Conservation (phyloP, 208 protist species). For the Lotmaria passim region DNA sequence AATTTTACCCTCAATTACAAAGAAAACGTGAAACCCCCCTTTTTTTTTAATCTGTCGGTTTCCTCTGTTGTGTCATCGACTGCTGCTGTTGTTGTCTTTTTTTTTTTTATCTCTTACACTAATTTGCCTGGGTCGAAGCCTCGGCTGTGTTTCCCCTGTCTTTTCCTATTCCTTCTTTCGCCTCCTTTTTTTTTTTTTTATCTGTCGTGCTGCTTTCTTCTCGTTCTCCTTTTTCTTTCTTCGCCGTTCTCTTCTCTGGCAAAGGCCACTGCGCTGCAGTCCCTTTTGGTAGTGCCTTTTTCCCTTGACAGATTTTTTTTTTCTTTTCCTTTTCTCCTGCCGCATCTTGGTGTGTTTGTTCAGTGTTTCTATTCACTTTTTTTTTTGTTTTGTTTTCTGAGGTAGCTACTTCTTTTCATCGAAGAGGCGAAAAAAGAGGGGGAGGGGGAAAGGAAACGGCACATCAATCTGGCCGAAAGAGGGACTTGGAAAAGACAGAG, state of each 20-base stretch:
- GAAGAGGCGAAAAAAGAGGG: neutral
- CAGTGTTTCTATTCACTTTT: neutral
- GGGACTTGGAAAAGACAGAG: too few species aligned
- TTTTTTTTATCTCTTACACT: neutral
- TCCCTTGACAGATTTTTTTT: too few species aligned
- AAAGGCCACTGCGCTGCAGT: neutral
- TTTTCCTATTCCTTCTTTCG: neutral
- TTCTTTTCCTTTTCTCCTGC: constrained; percentile 11
- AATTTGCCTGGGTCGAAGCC: neutral
- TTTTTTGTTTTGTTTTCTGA: neutral
- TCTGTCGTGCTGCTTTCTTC: neutral
- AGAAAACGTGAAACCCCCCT: neutral
- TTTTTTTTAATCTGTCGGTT: neutral
- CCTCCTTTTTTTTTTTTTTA: neutral
- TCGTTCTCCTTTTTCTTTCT: neutral
- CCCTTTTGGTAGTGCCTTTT: constrained; percentile 2
- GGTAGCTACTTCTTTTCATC: neutral
- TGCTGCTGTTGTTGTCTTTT: neutral
- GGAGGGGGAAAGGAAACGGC: too few species aligned
- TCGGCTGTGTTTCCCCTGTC: neutral
- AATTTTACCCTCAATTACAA: neutral
- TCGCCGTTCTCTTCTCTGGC: neutral
- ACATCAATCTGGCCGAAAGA: too few species aligned
- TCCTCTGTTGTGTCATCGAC: too few species aligned
- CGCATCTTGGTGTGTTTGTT: constrained; percentile 1